Evolutionary conservation across 768 basidiomycete genomes (phyloP).

Genomic region (Collybia sordida): DNA sequence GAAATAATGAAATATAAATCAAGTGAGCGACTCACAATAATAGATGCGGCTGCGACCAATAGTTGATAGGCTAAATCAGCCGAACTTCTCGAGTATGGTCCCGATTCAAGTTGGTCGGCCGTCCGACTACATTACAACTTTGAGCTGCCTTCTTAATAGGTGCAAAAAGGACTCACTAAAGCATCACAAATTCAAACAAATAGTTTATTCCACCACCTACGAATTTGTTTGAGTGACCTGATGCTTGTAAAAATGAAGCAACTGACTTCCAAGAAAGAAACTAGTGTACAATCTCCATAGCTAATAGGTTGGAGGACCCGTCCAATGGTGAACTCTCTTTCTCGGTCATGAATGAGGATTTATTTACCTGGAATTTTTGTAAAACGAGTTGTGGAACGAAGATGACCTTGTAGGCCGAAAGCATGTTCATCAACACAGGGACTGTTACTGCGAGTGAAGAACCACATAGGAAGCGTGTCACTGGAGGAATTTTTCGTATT

Average conservation of each 20-base stretch:
- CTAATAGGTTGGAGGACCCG: slow-evolving; percentile 29
- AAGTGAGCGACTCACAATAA: slow-evolving; percentile 52
- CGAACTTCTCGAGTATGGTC: slow-evolving; percentile 56
- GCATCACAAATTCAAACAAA: slow-evolving; percentile 68
- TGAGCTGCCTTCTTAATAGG: neutral
- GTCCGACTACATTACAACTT: slow-evolving; percentile 48
- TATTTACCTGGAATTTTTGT: slow-evolving; percentile 51
- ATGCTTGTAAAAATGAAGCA: neutral
- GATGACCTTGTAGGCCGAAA: slow-evolving; percentile 52
- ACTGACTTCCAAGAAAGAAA: slow-evolving; percentile 70
- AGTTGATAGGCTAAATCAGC: slow-evolving; percentile 81
- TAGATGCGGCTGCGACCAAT: slow-evolving; percentile 47
- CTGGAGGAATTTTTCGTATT: slow-evolving; percentile 79
- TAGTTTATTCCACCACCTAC: slow-evolving; percentile 50
- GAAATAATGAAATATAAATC: neutral
- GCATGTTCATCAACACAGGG: slow-evolving; percentile 52
- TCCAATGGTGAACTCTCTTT: neutral
- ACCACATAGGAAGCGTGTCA: slow-evolving; percentile 68
- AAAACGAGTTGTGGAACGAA: slow-evolving; percentile 50
- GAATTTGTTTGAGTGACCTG: neutral
- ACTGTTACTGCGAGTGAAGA: slow-evolving; percentile 63
- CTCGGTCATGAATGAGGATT: neutral
- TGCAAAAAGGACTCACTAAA: slow-evolving; percentile 50
- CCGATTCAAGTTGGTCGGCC: slow-evolving; percentile 61
- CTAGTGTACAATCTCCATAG: slow-evolving; percentile 74